phyloP scores from a whole-genome alignment of 495 filamentous ascomycete genomes.

The Tuber indicum region DNA sequence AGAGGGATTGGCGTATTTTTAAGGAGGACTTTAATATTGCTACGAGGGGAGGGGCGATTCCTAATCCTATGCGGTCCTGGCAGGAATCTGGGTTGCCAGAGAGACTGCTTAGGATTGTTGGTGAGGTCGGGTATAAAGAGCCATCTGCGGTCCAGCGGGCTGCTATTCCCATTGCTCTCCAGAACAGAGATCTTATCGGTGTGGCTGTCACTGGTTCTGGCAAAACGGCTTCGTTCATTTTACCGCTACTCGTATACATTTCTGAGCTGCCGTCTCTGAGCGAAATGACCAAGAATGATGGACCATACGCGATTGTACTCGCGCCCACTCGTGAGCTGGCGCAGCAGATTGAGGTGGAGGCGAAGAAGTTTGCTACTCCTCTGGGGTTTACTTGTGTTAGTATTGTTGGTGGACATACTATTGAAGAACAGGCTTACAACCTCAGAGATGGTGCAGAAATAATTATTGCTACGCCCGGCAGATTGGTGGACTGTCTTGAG shows the following conservation, averaged over 20 bases:
- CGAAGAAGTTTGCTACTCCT: conserved; percentile 83
- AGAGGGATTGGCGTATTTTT: conserved; percentile 98
- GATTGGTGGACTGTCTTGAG: conserved; percentile 95
- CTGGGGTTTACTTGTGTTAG: conserved; percentile 93
- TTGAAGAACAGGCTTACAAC: conserved; percentile 91
- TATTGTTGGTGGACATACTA: conserved; percentile 91
- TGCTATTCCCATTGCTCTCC: conserved; percentile 89
- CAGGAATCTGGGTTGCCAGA: conserved; percentile 74
- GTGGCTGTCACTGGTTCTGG: conserved; percentile 98
- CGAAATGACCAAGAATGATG: conserved; percentile 87
- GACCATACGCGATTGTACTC: conserved; percentile 91
- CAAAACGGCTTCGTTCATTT: conserved; percentile 93
- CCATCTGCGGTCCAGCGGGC: conserved; percentile 89
- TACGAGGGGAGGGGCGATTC: conserved; percentile 83
- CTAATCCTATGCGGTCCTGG: conserved; percentile 96
- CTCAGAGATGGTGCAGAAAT: conserved; percentile 96
- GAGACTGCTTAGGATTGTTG: conserved; percentile 73
- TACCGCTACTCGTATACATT: conserved; percentile 95
- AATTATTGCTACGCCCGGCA: conserved; percentile 95
- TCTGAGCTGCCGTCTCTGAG: conserved; percentile 78
- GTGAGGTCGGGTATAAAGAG: conserved; percentile 83
- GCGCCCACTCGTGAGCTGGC: conserved; percentile 98
- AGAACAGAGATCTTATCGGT: conserved; percentile 90
- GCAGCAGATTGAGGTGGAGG: conserved; percentile 94
- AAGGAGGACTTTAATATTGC: conserved; percentile 98